Percentiles rank a stretch among this genome's conserved stretches.
phyloP scores from a whole-genome alignment of 1,139 yeast genomes.

The Candida tetrigidarum region DNA sequence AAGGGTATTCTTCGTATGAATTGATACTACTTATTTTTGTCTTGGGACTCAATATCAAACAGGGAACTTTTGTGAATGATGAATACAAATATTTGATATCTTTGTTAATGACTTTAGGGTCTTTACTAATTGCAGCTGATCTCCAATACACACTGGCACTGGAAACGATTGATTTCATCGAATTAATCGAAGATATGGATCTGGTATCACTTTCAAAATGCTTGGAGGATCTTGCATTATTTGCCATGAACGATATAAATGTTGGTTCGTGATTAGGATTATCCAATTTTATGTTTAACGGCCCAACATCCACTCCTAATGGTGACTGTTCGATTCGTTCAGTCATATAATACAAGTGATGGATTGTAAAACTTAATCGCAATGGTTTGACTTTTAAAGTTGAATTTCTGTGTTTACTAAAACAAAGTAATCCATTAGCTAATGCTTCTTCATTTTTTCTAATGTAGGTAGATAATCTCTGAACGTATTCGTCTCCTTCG shows the following conservation, averaged over 20 bases:
- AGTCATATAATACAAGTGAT: conserved; percentile 63
- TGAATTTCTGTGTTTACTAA: conserved; percentile 34
- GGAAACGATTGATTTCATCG: conserved; percentile 60
- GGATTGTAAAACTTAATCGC: conserved; percentile 59
- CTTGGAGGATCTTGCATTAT: conserved; percentile 46
- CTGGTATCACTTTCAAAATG: conserved; percentile 59
- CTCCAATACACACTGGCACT: conserved; percentile 52
- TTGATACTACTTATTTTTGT: conserved; percentile 57
- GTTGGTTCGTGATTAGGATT: conserved; percentile 62
- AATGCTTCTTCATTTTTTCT: conserved; percentile 48
- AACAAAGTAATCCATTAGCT: conserved; percentile 49
- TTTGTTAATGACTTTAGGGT: conserved; percentile 46
- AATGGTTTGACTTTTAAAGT: conserved; percentile 47
- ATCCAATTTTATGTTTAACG: conserved; percentile 61
- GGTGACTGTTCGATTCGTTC: conserved; percentile 60
- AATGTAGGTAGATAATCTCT: conserved; percentile 43
- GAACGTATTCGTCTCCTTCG: conserved; percentile 49
- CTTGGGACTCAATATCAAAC: conserved; percentile 62
- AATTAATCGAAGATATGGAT: conserved; percentile 64
- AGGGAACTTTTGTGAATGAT: conserved; percentile 70
- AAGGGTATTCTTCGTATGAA: conserved; percentile 72
- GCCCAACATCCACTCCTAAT: conserved; percentile 63
- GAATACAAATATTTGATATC: conserved; percentile 63
- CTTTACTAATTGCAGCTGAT: conserved; percentile 39
- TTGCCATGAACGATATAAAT: conserved; percentile 55